phyloP scores from a whole-genome alignment of 2,329 filamentous ascomycete genomes.

The Ophiocordyceps camponoti-leonardi region DNA sequence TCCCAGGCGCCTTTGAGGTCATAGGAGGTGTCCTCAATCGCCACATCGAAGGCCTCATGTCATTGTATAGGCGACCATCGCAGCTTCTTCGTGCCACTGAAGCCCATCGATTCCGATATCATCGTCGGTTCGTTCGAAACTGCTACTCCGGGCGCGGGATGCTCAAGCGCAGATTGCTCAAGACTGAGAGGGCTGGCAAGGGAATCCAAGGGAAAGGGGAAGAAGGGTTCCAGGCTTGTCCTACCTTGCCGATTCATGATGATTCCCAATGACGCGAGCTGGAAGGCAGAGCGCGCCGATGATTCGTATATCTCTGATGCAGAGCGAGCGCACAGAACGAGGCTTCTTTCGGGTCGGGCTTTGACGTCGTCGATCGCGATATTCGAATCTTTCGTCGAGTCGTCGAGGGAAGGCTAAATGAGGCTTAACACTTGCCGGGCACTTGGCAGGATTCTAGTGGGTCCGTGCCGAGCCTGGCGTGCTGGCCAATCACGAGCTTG shows the following conservation, averaged over 20 bases:
- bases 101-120: constrained; percentile 13
- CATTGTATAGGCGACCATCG: background rate
- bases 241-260: constrained; percentile 46
- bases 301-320: background rate
- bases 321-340: background rate
- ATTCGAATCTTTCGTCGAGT: constrained; percentile 3
- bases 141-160: background rate
- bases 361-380: constrained; percentile 1
- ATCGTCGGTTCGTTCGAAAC: background rate
- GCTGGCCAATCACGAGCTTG: constrained; percentile 10
- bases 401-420: constrained; percentile 10
- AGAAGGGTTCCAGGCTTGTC: constrained; percentile 11
- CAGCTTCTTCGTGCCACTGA: constrained; percentile 36
- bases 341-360: background rate
- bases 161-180: background rate
- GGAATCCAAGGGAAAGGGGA: constrained; percentile 4
- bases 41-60: background rate
- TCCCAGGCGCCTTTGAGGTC: background rate
- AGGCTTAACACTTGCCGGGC: constrained; percentile 8
- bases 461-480: constrained; percentile 15
- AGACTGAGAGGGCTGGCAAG: constrained; percentile 9
- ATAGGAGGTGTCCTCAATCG: background rate
- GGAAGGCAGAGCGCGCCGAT: background rate
- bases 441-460: constrained; percentile 21
- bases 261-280: constrained; percentile 5